phyloP scores from a whole-genome alignment of 2,329 filamentous ascomycete species.

The Claviceps arundinis region DNA sequence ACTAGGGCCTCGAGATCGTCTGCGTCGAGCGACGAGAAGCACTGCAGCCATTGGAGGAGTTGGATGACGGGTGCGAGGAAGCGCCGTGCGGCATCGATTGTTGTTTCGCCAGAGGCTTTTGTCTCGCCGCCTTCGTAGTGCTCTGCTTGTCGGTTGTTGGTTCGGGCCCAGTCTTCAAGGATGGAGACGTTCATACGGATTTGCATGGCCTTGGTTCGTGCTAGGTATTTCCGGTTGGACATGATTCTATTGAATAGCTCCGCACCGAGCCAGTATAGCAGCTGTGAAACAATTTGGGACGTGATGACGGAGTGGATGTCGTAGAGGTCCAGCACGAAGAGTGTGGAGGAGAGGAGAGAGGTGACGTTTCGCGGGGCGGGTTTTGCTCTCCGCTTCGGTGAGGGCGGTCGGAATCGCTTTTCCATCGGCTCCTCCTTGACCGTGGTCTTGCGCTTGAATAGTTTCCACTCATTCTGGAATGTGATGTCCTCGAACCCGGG shows the following conservation, averaged over 20 bases:
- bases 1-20: constrained; percentile 84
- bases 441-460: constrained; percentile 84
- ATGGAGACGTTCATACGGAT: constrained; percentile 97
- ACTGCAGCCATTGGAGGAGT: constrained; percentile 92
- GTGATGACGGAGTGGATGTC: constrained; percentile 96
- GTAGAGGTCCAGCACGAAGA: constrained; percentile 97
- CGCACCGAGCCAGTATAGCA: constrained; percentile 91
- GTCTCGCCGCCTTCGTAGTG: constrained; percentile 91
- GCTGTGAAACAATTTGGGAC: constrained; percentile 78
- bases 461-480: constrained; percentile 97
- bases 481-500: constrained; percentile 93
- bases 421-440: constrained; percentile 82
- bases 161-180: constrained; percentile 88
- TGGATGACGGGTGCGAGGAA: constrained; percentile 88
- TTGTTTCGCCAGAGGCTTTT: constrained; percentile 72
- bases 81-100: constrained; percentile 66
- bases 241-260: constrained; percentile 98
- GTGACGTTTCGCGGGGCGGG: constrained; percentile 90
- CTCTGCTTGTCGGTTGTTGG: constrained; percentile 87
- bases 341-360: constrained; percentile 82
- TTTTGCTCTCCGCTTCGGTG: constrained; percentile 83
- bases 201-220: constrained; percentile 97
- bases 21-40: constrained; percentile 76
- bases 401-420: constrained; percentile 83
- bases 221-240: constrained; percentile 87